Percentiles rank a stretch among this genome's conserved stretches.
Conservation (phyloP, 2,329 filamentous ascomycete species). For the Aspergillus terreus region DNA sequence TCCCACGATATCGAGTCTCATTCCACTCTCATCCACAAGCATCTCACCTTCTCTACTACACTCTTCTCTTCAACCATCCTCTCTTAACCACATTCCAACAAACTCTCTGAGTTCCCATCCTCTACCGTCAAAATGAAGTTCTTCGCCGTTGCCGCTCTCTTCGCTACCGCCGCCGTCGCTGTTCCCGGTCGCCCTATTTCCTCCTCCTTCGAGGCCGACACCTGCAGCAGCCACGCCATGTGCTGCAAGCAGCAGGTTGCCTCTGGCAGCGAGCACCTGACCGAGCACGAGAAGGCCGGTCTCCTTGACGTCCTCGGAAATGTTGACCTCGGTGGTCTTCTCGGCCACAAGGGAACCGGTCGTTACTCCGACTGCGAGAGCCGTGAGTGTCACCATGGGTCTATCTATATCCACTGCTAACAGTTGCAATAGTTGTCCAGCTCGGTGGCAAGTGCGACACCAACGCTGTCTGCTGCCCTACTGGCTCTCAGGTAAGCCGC, state of each 20-base stretch:
- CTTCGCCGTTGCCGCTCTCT: constrained; percentile 20
- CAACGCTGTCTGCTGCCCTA: background rate
- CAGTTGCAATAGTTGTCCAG: background rate
- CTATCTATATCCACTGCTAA: background rate
- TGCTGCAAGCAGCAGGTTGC: background rate
- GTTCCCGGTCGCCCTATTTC: too few relatives aligned
- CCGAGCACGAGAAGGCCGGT: background rate
- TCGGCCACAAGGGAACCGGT: background rate
- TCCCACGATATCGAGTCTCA: background rate
- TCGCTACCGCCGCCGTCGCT: constrained; percentile 22
- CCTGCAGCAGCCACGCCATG: background rate
- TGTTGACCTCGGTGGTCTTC: background rate
- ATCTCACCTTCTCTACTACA: background rate
- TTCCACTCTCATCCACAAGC: constrained; percentile 6
- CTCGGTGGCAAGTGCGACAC: background rate
- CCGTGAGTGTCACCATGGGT: background rate
- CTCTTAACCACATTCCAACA: background rate
- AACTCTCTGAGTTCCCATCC: background rate
- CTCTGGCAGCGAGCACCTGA: background rate
- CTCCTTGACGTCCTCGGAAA: background rate
- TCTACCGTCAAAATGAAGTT: constrained; percentile 25
- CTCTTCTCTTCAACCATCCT: background rate
- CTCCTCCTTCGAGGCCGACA: background rate
- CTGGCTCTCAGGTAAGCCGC: background rate
- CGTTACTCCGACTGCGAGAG: constrained; percentile 1